Percentiles rank a stretch among this genome's conserved stretches.
Evolutionary conservation across 306 rosid genomes (phyloP).

Genomic region (Malus domestica): DNA sequence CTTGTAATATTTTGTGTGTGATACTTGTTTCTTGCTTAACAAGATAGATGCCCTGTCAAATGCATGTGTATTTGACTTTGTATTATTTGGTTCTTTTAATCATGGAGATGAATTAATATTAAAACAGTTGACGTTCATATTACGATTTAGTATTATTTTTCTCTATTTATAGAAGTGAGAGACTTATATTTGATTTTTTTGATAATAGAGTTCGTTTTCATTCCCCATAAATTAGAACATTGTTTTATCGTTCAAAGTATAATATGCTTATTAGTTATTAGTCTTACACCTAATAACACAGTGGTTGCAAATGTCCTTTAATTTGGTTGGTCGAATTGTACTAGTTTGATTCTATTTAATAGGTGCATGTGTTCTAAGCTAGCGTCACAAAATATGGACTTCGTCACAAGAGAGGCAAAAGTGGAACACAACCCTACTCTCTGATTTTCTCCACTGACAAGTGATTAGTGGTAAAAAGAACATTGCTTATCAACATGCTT

Average conservation of each 20-base stretch:
- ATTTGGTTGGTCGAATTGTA: background rate
- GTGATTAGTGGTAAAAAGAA: background rate
- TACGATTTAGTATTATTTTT: too few relatives aligned
- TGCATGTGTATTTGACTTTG: background rate
- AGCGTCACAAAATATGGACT: background rate
- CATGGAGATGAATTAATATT: background rate
- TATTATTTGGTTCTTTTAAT: background rate
- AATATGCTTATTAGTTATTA: background rate
- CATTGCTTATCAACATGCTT: background rate
- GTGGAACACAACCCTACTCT: background rate
- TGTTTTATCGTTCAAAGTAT: background rate
- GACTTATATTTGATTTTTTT: rapidly evolving
- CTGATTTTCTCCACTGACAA: background rate
- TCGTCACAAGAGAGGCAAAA: background rate
- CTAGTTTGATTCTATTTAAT: background rate
- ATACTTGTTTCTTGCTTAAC: background rate
- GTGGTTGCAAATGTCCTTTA: background rate
- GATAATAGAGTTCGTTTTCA: too few relatives aligned
- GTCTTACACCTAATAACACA: background rate
- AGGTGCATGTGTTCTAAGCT: background rate
- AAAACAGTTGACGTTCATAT: too few relatives aligned
- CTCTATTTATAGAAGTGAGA: rapidly evolving
- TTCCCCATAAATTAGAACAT: too few relatives aligned
- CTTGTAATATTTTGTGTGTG: background rate
- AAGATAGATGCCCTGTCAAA: slow-evolving; percentile 29